Evolutionary conservation across 1,139 yeast species (phyloP).

Genomic region (Meyerozyma carpophila): DNA sequence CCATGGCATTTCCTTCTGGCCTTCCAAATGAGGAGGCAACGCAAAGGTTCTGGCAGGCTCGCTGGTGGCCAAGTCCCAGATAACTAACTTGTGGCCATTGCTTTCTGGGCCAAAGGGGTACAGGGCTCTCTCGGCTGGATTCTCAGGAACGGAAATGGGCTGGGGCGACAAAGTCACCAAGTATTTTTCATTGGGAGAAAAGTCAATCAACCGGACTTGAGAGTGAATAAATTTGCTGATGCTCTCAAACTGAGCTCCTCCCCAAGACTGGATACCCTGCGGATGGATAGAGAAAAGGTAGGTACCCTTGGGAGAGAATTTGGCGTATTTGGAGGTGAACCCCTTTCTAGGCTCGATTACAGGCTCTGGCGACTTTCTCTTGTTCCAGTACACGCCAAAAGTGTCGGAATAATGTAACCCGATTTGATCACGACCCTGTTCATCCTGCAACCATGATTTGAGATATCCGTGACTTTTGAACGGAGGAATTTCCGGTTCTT

Average conservation of each 20-base stretch:
- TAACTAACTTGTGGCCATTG: slow-evolving; percentile 88
- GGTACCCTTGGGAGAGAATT: slow-evolving; percentile 93
- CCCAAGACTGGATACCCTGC: slow-evolving; percentile 96
- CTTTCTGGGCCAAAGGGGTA: slow-evolving; percentile 86
- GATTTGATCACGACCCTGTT: slow-evolving; percentile 86
- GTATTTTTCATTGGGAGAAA: slow-evolving; percentile 88
- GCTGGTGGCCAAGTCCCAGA: slow-evolving; percentile 88
- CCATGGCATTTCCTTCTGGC: slow-evolving; percentile 81
- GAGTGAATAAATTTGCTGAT: slow-evolving; percentile 81
- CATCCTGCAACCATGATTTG: slow-evolving; percentile 88
- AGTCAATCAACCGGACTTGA: slow-evolving; percentile 83
- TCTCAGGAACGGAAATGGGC: slow-evolving; percentile 71
- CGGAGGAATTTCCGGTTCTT: slow-evolving; percentile 66
- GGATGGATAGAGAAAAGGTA: slow-evolving; percentile 84
- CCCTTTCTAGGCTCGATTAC: slow-evolving; percentile 74
- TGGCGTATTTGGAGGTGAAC: slow-evolving; percentile 84
- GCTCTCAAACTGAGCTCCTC: slow-evolving; percentile 76
- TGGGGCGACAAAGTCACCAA: slow-evolving; percentile 88
- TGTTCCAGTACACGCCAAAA: slow-evolving; percentile 87
- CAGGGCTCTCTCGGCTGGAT: slow-evolving; percentile 53
- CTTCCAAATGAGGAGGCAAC: slow-evolving; percentile 70
- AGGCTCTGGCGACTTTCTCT: slow-evolving; percentile 69
- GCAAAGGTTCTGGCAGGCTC: slow-evolving; percentile 88
- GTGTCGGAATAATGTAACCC: slow-evolving; percentile 74
- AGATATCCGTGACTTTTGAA: slow-evolving; percentile 76